Evolutionary conservation across 805 yeast species (phyloP), one percentile per base, ranked within the genome.

Genomic region (Metschnikowia borealis): DNA sequence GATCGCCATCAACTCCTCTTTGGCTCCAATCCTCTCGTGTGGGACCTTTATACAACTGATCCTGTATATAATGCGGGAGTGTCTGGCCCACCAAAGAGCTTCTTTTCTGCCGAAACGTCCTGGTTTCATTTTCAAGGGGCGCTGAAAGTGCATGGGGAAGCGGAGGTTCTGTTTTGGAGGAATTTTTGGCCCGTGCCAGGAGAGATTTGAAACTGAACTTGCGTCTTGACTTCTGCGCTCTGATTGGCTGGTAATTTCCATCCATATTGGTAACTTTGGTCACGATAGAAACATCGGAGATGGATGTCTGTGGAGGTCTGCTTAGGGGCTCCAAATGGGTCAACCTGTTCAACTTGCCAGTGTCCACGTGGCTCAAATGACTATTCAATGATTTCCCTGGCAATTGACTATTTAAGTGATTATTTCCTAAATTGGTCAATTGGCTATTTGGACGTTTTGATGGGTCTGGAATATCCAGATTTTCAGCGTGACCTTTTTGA

Each of bases 71-170:
- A 11, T 50, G 33, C 1, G 78, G 78, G 10, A 73, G 58, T 37
- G 58, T 63, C 34, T 68, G 71, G 2, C 69, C 73, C 20, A 72
- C 73, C 38, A 72, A 40, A 5, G 76, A 71, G 23, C 54, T 49
- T 40, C 76, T 56, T 23, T 44, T 44, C 15, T 42, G 45, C 31
- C 8, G 37, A n/a, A 20, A 42, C 3, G n/a, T 20, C 20, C 31
- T 42, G 8, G 32, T 11, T 17, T 21, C 37, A 6, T 6, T 18
- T 6, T 32, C 18, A 32, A 5, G 26, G 1, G 29, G 32, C 3
- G 17, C 31, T 20, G 39, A 21, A 37, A 18, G 8, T 26, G 8
- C 43, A 17, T 26, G 38, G n/a, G n/a, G 45, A 13, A 15, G 11
- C 13, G 14, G 6, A 6, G 29, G 7, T 20, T 40, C 35, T 11